Conservation (phyloP, 345 rosid species). For the Eucalyptus polyanthemos region DNA sequence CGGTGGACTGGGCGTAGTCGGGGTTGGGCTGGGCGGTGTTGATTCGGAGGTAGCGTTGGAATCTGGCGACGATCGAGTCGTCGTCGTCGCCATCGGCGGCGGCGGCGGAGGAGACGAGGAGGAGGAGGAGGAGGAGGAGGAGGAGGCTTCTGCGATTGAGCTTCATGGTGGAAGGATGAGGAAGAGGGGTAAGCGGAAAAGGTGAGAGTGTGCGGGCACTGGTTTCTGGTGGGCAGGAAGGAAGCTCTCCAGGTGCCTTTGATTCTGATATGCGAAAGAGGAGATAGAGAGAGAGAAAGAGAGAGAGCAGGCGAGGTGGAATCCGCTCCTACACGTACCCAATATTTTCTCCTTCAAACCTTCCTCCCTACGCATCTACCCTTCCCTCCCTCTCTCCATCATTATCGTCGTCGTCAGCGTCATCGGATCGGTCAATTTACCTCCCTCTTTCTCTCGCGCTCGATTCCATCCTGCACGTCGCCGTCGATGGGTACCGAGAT, state of each 20-base stretch:
- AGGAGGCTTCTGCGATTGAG: background rate
- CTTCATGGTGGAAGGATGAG: background rate
- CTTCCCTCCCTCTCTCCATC: too few species aligned
- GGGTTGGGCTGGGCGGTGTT: slow-evolving; percentile 86
- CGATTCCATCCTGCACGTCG: too few species aligned
- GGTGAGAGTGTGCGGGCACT: background rate
- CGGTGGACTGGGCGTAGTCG: slow-evolving; percentile 38
- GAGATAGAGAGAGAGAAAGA: too few species aligned
- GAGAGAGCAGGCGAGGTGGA: background rate
- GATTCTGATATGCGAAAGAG: background rate
- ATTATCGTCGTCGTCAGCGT: too few species aligned
- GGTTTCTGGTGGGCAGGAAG: background rate
- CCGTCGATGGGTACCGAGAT: too few species aligned
- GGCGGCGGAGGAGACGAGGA: background rate
- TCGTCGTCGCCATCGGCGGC: background rate
- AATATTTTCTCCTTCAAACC: too few species aligned
- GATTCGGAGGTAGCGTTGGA: slow-evolving; percentile 80
- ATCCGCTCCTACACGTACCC: background rate
- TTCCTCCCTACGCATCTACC: too few species aligned
- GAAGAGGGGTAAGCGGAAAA: background rate
- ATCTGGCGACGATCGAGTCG: slow-evolving; percentile 43
- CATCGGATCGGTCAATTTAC: too few species aligned
- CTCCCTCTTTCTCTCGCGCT: too few species aligned
- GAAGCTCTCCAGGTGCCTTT: background rate
- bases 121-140: background rate